Conservation (phyloP, 2,329 filamentous ascomycete species). For the Furcasterigmium furcatum region DNA sequence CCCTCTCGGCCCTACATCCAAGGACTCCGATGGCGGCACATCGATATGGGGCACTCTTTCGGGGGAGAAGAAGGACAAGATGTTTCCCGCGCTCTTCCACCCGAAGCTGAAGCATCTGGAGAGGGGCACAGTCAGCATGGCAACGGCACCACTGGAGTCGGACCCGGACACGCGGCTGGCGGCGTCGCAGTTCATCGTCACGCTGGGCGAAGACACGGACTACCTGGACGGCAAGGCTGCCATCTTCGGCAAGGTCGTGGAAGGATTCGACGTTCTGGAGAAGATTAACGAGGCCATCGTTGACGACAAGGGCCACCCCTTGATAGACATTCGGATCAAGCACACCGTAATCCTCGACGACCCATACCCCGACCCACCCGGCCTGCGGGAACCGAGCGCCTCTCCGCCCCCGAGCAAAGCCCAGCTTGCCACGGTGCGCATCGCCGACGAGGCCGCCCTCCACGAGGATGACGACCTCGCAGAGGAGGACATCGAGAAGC, state of each 20-base stretch:
- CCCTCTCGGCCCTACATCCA: constrained; percentile 80
- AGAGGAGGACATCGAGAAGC: constrained; percentile 75
- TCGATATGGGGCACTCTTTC: constrained; percentile 88
- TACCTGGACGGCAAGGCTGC: constrained; percentile 91
- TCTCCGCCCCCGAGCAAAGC: constrained; percentile 80
- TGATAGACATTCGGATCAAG: constrained; percentile 92
- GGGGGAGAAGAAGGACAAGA: constrained; percentile 62
- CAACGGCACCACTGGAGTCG: constrained; percentile 72
- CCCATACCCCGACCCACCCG: constrained; percentile 79
- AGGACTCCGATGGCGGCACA: constrained; percentile 85
- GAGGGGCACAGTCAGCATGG: constrained; percentile 94
- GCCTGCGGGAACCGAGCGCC: constrained; percentile 70
- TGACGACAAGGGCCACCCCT: constrained; percentile 78
- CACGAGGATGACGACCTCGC: constrained; percentile 69
- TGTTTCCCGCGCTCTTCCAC: constrained; percentile 81
- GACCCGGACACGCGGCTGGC: constrained; percentile 82
- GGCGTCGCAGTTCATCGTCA: constrained; percentile 91
- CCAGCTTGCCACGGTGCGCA: constrained; percentile 87
- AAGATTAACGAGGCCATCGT: constrained; percentile 90
- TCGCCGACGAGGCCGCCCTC: constrained; percentile 82
- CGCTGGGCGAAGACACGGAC: constrained; percentile 83
- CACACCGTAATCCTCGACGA: constrained; percentile 93
- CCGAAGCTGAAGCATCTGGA: constrained; percentile 86
- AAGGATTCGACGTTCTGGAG: constrained; percentile 91
- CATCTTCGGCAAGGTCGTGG: constrained; percentile 91